Percentiles rank a stretch among this genome's conserved stretches.
Conservation (phyloP, 306 rosid species). For the Medicago lupulina region DNA sequence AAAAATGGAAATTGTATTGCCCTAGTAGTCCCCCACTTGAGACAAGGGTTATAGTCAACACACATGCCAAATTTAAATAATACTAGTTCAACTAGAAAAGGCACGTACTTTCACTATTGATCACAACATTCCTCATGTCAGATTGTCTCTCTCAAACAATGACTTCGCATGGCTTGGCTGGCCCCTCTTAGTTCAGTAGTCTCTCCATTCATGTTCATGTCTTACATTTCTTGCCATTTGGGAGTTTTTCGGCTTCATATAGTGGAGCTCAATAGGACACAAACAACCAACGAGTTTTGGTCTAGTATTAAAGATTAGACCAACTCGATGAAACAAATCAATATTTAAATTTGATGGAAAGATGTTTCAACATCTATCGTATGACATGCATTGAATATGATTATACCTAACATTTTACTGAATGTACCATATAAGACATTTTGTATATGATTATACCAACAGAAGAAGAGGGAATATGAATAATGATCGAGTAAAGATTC, state of each 20-base stretch:
- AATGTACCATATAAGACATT: too few species aligned
- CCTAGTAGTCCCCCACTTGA: slow-evolving; percentile 27
- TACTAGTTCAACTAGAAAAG: slow-evolving; percentile 38
- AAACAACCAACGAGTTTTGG: neutral
- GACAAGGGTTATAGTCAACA: slow-evolving; percentile 42
- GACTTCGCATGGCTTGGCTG: slow-evolving; percentile 39
- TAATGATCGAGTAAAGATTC: too few species aligned
- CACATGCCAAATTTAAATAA: slow-evolving; percentile 46
- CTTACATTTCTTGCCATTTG: slow-evolving; percentile 39
- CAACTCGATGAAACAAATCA: too few species aligned
- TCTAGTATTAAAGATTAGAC: too few species aligned
- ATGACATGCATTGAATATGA: too few species aligned
- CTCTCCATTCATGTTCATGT: slow-evolving; percentile 25
- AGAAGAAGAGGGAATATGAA: too few species aligned
- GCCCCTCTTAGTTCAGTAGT: slow-evolving; percentile 39
- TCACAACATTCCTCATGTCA: slow-evolving; percentile 21
- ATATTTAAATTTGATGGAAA: too few species aligned
- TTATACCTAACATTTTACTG: too few species aligned
- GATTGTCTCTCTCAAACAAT: slow-evolving; percentile 10
- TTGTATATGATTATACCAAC: too few species aligned
- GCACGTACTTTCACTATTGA: slow-evolving; percentile 33
- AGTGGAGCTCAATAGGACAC: slow-evolving; percentile 33
- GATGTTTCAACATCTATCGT: too few species aligned
- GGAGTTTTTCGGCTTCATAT: slow-evolving; percentile 45
- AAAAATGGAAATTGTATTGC: slow-evolving; percentile 9